Conservation (phyloP, 257 asterid genomes). For the Solanum raphanifolium region DNA sequence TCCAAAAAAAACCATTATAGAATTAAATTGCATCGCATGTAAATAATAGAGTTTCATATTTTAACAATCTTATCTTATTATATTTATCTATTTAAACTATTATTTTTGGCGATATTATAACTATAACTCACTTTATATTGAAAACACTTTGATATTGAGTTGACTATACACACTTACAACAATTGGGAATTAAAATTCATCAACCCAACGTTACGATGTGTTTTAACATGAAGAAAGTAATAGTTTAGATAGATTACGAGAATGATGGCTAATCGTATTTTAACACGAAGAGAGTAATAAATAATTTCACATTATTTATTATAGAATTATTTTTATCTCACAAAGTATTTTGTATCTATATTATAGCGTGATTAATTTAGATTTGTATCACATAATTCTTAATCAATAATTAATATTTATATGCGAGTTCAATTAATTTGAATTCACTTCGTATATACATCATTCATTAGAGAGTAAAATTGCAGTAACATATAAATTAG, state of each 20-base stretch:
- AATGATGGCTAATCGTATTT: not conserved
- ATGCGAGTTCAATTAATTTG: too few species aligned
- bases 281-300: too few species aligned
- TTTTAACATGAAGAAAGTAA: not conserved
- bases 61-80: not conserved
- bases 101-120: too few species aligned
- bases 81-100: not conserved
- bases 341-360: too few species aligned
- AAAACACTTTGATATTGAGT: not conserved
- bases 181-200: not conserved
- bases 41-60: too few species aligned
- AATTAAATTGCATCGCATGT: not conserved
- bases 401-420: too few species aligned
- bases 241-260: not conserved
- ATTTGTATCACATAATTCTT: not conserved
- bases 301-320: too few species aligned
- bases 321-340: not conserved
- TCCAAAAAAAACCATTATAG: not conserved
- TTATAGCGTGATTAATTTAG: too few species aligned
- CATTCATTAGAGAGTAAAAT: too few species aligned
- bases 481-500: not conserved
- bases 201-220: not conserved
- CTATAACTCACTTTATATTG: not conserved
- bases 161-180: not conserved
- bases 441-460: rapidly evolving